phyloP scores from a whole-genome alignment of 1,284 basidiomycete species.

The Anthracocystis walkeri region DNA sequence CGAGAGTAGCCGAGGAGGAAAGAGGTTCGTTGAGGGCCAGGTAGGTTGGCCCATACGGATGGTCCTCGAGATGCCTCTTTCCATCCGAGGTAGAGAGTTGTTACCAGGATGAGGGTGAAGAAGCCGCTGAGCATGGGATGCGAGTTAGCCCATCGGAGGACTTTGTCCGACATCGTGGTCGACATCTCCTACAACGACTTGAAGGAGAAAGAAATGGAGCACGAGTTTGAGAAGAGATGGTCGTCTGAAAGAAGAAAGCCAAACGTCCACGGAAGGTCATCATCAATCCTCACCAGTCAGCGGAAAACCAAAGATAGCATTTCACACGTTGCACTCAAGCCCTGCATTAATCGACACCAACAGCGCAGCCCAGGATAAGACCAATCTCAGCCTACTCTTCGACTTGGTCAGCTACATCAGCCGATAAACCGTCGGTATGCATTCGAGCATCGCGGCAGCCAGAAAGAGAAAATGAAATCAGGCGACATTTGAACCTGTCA shows the following conservation, averaged over 20 bases:
- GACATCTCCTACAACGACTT: slow-evolving; percentile 21
- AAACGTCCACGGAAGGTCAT: no score
- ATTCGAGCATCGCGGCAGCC: background rate
- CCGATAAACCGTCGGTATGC: slow-evolving; percentile 3
- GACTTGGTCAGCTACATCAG: background rate
- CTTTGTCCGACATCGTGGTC: slow-evolving; percentile 25
- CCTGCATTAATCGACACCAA: no score
- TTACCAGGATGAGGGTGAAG: slow-evolving; percentile 7
- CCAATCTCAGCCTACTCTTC: background rate
- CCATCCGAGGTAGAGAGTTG: slow-evolving; percentile 18
- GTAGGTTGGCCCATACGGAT: slow-evolving; percentile 38
- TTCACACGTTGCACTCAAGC: no score
- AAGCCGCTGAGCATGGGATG: slow-evolving; percentile 22
- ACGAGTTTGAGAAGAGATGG: background rate
- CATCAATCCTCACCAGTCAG: no score
- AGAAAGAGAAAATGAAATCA: background rate
- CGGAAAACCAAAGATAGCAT: no score
- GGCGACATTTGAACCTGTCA: slow-evolving; percentile 5
- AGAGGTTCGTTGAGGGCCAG: slow-evolving; percentile 36
- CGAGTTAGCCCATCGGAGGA: slow-evolving; percentile 18
- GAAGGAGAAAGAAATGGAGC: background rate
- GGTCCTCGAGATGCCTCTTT: slow-evolving; percentile 28
- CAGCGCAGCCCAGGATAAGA: background rate
- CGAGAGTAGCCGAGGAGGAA: slow-evolving; percentile 32
- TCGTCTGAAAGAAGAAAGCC: no score